Evolutionary conservation across 495 filamentous ascomycete species (phyloP).

Genomic region (Penicillium ochrochloron): DNA sequence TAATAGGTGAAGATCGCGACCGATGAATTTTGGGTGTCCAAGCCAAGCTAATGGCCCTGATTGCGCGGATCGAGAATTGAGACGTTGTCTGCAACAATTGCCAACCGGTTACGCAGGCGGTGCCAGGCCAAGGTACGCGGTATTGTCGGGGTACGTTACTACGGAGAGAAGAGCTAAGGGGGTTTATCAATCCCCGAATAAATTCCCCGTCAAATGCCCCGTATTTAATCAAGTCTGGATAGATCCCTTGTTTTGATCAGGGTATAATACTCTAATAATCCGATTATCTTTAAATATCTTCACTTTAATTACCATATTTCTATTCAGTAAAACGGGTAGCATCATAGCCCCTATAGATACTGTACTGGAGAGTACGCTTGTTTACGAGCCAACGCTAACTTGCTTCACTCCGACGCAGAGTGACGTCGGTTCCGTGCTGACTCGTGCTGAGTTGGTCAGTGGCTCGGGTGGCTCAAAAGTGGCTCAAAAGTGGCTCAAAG

Average conservation of each 20-base stretch:
- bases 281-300: background rate
- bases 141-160: slow-evolving; percentile 17
- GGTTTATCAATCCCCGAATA: slow-evolving; percentile 5
- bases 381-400: slow-evolving; percentile 19
- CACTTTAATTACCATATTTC: background rate
- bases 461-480: background rate
- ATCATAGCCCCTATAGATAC: slow-evolving; percentile 12
- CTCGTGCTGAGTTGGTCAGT: slow-evolving; percentile 13
- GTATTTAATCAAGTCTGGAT: background rate
- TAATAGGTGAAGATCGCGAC: slow-evolving; percentile 11
- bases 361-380: slow-evolving; percentile 31
- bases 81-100: slow-evolving; percentile 6
- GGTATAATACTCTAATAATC: background rate
- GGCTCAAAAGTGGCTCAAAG: slow-evolving; percentile 7
- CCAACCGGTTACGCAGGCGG: slow-evolving; percentile 26
- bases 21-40: slow-evolving; percentile 38
- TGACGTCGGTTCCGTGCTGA: slow-evolving; percentile 41
- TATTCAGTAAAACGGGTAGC: background rate
- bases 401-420: slow-evolving; percentile 25
- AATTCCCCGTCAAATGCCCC: background rate
- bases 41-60: slow-evolving; percentile 35
- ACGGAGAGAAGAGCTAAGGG: background rate
- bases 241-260: background rate
- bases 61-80: slow-evolving; percentile 31
- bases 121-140: slow-evolving; percentile 22